Evolutionary conservation across 2,329 filamentous ascomycete species (phyloP), one percentile per base, ranked within the genome.

Genomic region (Diaporthe eres): DNA sequence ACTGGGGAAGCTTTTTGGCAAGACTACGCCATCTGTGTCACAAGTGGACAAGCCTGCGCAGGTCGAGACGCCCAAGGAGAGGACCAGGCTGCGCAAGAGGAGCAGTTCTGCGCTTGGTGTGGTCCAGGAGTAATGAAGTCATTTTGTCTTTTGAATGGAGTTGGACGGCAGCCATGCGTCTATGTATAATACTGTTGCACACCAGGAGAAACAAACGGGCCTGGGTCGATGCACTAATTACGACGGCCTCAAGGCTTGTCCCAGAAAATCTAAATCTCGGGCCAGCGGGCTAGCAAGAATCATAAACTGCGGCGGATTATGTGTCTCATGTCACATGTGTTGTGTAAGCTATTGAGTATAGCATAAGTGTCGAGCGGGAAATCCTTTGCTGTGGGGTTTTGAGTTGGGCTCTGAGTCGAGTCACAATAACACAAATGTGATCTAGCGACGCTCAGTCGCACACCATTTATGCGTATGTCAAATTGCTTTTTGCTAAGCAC

Each of bases 101-200:
- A 70, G 65, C 34, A 70, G 65, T 51, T 70, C 65, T 39, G 65
- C 10, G 17, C 65, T 70, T 42, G 65, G 65, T 28, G 65, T 70
- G n/a, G 65, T 70, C n/a, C 49, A 70, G 34, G 65, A 70, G 47
- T 70, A 53, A 55, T 55, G 0, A 17, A 42, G 44, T 17, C 4
- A 22, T 1, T 6, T 28, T 22, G 19, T 44, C 34, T 25, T 53
- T 25, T 19, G 13, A 15, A 37, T 28, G 34, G 8, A 5, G 31
- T 25, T 28, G 4, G 28, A 13, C 22, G 49, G 17, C 19, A 42
- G 4, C n/a, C 4, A 25, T 22, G 49, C 13, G n/a, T 55, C 4
- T 13, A 25, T 53, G 28, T 39, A n/a, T 39, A 28, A 25, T 7
- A 1, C 17, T 1, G 9, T 9, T 39, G 19, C 22, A 17, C 19